Evolutionary conservation across 169 alveolate genomes (phyloP), one percentile per base, ranked within the genome.

Genomic region (Plasmodium gaboni): DNA sequence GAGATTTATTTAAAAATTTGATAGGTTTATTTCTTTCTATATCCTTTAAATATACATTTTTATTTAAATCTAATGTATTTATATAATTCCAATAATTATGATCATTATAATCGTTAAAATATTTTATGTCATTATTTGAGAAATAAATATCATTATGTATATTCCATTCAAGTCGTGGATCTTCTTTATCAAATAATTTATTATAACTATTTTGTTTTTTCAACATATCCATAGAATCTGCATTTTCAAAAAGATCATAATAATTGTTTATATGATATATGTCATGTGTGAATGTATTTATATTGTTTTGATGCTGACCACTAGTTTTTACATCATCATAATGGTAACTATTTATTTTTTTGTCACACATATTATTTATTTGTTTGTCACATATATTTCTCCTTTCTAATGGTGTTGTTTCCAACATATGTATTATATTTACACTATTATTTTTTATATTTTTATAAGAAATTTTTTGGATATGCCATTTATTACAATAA

Each of bases 191-290:
- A 44, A 69, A 69, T 48, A 69, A 17, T 8, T 50, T 69, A 69
- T 46, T 69, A 46, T 69, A 69, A n/a, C 2, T 12, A 46, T 69
- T 69, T 22, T 69, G 7, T 2, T 69, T 69, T 48, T 15, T 69
- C 12, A 22, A 1, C 7, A 17, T 48, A 44, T 46, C 78, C 2
- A 19, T 6, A 15, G 19, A 4, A 17, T 46, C 48, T 19, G 2
- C 42, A 7, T 69, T 46, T 69, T 69, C 78, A 22, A 69, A 69
- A 9, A 44, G 4, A 22, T 69, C 78, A 12, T 69, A 69, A 46
- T 69, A 69, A 48, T 69, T 69, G 12, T 69, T 22, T 69, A 69
- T 69, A 69, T 46, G 10, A 46, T 44, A 42, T n/a, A 68, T 46
- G 42, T 69, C 46, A 10, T n/a, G 5, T 7, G 12, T 12, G n/a